Base-by-base conservation (phyloP, 2,329 filamentous ascomycete species). In the Penicillium brevicompactum region DNA sequence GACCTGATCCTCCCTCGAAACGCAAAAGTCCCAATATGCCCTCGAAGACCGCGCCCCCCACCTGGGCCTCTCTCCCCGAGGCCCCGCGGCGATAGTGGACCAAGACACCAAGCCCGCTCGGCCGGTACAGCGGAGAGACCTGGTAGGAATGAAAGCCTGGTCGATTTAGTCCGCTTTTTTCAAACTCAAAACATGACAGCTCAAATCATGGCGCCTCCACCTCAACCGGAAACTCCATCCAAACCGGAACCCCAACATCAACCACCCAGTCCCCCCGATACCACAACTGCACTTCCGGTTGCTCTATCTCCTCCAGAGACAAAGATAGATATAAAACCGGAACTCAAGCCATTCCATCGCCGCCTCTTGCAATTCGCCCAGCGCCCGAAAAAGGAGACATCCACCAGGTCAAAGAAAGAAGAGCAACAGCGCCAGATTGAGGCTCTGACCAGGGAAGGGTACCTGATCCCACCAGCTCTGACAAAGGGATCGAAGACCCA, bases 81-180 rank as follows among this genome's bases (percentile, higher is more conserved):
- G 14, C 37, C 58, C 32, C 48, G 53, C 22, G 59, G 42, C 11
- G 45, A 22, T 8, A 59, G 47, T 42, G 34, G 45, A 27, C 51
- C 59, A 40, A 56, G 61, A 48, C 60, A 54, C 42, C 59, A 63
- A 40, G 69, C 70, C 40, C 68, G 70, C 53, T 68, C 68, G 18
- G 68, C 70, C 14, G 70, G 69, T 11, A 67, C 67, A 31, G 68
- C 68, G n/a, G 64, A 67, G 51, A 61, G 62, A 51, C 60, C 60
- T 41, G 60, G 63, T 48, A 67, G 64, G 38, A 71, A 65, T 51
- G 71, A 75, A 41, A 68, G 66, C 49, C 56, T 74, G 24, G 62
- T 67, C 30, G 73, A 75, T 43, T 64, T 75, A 11, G 66, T 74
- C 41, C 69, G 64, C 40, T 73, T 74, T 57, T 71, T 75, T 38